Conservation (phyloP, 2,329 filamentous ascomycete species). For the Penicillium sp. region DNA sequence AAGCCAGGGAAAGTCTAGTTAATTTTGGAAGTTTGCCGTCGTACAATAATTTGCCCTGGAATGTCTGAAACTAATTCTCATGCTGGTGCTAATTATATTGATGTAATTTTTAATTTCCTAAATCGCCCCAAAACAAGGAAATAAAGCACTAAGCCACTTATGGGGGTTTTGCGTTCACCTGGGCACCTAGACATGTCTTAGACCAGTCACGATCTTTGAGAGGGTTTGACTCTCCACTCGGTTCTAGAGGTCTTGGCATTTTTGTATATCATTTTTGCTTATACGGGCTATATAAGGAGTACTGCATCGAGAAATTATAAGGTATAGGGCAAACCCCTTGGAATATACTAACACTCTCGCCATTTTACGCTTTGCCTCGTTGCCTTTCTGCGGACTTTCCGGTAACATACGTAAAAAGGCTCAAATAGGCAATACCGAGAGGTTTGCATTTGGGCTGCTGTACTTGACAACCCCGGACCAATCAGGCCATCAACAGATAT, state of each 20-base stretch:
- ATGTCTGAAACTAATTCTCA: neutral
- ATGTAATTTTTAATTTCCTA: neutral
- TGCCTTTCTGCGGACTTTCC: neutral
- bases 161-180: neutral
- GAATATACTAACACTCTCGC: neutral
- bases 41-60: constrained; percentile 2
- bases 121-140: constrained; percentile 1
- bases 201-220: neutral
- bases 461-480: neutral
- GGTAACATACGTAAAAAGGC: neutral
- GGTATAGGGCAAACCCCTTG: neutral
- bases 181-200: neutral
- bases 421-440: neutral
- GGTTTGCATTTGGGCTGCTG: neutral
- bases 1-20: neutral
- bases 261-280: neutral
- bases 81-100: constrained; percentile 1
- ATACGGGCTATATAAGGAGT: neutral
- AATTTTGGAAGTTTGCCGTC: constrained; percentile 7
- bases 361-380: neutral
- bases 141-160: neutral
- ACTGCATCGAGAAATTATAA: neutral
- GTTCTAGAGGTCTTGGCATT: constrained; percentile 10
- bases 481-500: neutral
- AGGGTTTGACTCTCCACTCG: constrained; percentile 2